Evolutionary conservation across 305 asterid genomes (phyloP).

Genomic region (Lippia alba): DNA sequence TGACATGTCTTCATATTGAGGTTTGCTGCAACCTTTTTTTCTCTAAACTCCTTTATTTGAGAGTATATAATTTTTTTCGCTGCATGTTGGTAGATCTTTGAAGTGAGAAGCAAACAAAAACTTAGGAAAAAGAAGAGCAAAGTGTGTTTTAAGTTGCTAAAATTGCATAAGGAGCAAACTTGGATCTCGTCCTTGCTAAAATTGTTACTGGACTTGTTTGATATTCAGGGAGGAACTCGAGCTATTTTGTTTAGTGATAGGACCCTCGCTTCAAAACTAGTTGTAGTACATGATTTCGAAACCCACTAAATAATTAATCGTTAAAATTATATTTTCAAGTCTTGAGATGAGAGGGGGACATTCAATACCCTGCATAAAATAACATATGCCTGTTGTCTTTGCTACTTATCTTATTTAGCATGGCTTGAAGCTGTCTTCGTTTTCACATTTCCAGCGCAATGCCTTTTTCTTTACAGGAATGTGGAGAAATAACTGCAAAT

Average conservation of each 20-base stretch:
- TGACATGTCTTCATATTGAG: conserved; percentile 81
- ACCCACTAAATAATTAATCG: too few relatives aligned
- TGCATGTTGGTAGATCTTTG: conserved; percentile 5
- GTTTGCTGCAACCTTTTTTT: conserved; percentile 49
- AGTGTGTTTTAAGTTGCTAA: background rate
- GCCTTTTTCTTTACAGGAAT: conserved; percentile 59
- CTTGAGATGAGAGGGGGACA: background rate
- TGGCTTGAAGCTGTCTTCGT: conserved; percentile 1
- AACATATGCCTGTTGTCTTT: background rate
- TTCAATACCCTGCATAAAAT: too few relatives aligned
- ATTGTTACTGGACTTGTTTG: conserved; percentile 14
- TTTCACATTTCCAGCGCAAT: conserved; percentile 28
- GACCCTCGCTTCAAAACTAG: conserved; percentile 12
- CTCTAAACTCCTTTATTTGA: conserved; percentile 21
- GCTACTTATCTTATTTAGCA: conserved; percentile 11
- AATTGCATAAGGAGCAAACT: background rate
- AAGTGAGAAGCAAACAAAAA: conserved; percentile 18
- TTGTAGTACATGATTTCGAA: background rate
- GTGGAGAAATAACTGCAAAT: conserved; percentile 72
- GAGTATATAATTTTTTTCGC: conserved; percentile 16
- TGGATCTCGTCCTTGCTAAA: conserved; percentile 4
- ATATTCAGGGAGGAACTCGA: conserved; percentile 21
- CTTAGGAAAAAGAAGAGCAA: background rate
- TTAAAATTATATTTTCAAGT: background rate
- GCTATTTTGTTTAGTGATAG: background rate